Percentiles rank a stretch among this genome's conserved stretches.
Evolutionary conservation across 2,329 filamentous ascomycete species (phyloP).

Genomic region (Calonectria fujianensis): DNA sequence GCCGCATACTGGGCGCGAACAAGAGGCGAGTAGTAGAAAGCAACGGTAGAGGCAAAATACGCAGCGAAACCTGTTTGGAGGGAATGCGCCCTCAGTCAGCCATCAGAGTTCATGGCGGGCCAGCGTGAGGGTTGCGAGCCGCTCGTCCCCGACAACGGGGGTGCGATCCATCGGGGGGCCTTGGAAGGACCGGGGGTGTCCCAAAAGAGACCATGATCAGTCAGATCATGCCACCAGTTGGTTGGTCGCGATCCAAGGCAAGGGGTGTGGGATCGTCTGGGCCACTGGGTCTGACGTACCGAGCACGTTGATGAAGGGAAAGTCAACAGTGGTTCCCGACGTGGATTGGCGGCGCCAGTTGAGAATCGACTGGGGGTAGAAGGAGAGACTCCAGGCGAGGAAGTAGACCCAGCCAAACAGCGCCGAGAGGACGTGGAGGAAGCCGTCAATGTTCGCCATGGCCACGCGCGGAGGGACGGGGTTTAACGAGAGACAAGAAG

Average conservation of each 20-base stretch:
- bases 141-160: slow-evolving; percentile 36
- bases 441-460: slow-evolving; percentile 54
- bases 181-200: slow-evolving; percentile 38
- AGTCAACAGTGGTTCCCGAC: slow-evolving; percentile 90
- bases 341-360: slow-evolving; percentile 88
- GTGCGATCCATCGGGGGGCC: slow-evolving; percentile 39
- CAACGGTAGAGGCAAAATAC: slow-evolving; percentile 84
- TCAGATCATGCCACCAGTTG: slow-evolving; percentile 44
- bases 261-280: slow-evolving; percentile 30
- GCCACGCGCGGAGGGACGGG: slow-evolving; percentile 9
- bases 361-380: slow-evolving; percentile 92
- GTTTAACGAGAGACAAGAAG: not conserved
- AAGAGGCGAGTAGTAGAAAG: slow-evolving; percentile 86
- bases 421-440: slow-evolving; percentile 71
- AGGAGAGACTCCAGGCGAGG: slow-evolving; percentile 88
- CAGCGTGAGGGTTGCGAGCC: slow-evolving; percentile 13
- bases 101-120: not conserved
- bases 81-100: slow-evolving; percentile 44
- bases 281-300: slow-evolving; percentile 62
- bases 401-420: slow-evolving; percentile 86
- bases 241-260: slow-evolving; percentile 11
- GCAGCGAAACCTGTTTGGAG: slow-evolving; percentile 76
- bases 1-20: slow-evolving; percentile 89
- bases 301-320: slow-evolving; percentile 83
- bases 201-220: slow-evolving; percentile 26